phyloP scores from a whole-genome alignment of 345 rosid species.

The Acer saccharum region DNA sequence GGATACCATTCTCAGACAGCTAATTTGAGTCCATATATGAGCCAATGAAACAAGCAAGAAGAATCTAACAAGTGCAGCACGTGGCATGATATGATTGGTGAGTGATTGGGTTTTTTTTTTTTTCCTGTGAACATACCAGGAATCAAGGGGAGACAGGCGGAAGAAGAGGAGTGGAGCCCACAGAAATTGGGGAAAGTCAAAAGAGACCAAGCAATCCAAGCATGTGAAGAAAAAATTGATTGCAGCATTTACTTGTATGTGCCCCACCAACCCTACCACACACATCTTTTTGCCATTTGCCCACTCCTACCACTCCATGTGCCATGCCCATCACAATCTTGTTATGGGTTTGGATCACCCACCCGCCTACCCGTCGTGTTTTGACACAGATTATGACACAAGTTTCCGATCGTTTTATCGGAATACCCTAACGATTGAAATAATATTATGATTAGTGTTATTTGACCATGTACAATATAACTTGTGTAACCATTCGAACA shows the following conservation, averaged over 20 bases:
- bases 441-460: too few species aligned
- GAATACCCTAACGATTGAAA: too few species aligned
- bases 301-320: neutral
- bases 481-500: too few species aligned
- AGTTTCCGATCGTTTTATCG: too few species aligned
- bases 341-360: neutral
- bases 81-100: neutral
- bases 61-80: neutral
- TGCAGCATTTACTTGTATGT: neutral
- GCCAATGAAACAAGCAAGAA: neutral
- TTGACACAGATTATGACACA: too few species aligned
- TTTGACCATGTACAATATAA: too few species aligned
- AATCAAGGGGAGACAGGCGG: slow-evolving; percentile 19
- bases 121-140: neutral
- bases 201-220: neutral
- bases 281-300: neutral
- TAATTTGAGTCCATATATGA: neutral
- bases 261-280: slow-evolving; percentile 7
- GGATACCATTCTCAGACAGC: too few species aligned
- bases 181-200: neutral
- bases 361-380: neutral
- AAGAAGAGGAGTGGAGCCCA: neutral
- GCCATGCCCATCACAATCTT: neutral
- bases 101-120: too few species aligned
- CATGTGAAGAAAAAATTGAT: slow-evolving; percentile 17